Conservation (phyloP, 1,139 yeast genomes). For the Candida glucosophila region DNA sequence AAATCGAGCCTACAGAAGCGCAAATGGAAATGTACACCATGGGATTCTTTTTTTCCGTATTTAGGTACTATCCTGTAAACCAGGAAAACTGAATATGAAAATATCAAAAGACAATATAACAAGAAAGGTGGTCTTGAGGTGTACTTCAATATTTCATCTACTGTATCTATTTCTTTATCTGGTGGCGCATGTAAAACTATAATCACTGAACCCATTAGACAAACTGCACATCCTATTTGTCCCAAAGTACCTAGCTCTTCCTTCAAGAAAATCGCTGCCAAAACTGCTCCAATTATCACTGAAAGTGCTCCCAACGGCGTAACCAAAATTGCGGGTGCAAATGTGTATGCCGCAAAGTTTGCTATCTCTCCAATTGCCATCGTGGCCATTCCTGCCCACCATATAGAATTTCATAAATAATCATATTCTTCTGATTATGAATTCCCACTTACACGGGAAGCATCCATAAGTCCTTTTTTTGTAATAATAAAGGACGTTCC, state of each 20-base stretch:
- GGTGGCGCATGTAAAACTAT: slow-evolving; percentile 91
- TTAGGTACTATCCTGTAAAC: slow-evolving; percentile 76
- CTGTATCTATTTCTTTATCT: slow-evolving; percentile 81
- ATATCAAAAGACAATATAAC: slow-evolving; percentile 54
- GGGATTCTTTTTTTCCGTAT: slow-evolving; percentile 75
- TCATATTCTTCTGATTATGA: slow-evolving; percentile 60
- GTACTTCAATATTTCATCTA: slow-evolving; percentile 76
- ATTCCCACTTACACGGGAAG: slow-evolving; percentile 56
- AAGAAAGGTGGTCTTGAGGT: slow-evolving; percentile 79
- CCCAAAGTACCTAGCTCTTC: slow-evolving; percentile 87
- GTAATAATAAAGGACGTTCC: slow-evolving; percentile 88
- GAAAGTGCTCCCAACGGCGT: slow-evolving; percentile 89
- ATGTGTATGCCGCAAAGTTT: slow-evolving; percentile 90
- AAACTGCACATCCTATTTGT: slow-evolving; percentile 90
- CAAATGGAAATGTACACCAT: slow-evolving; percentile 87
- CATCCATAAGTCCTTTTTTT: slow-evolving; percentile 75
- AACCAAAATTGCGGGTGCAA: slow-evolving; percentile 89
- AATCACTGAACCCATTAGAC: slow-evolving; percentile 83
- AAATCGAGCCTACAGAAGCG: slow-evolving; percentile 83
- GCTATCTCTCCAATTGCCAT: slow-evolving; percentile 93
- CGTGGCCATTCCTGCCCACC: slow-evolving; percentile 92
- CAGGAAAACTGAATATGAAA: slow-evolving; percentile 65
- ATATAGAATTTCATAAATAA: slow-evolving; percentile 74
- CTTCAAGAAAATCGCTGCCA: slow-evolving; percentile 76
- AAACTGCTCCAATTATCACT: slow-evolving; percentile 84